Evolutionary conservation across 2,329 filamentous ascomycete genomes (phyloP).

Genomic region (Colletotrichum sidae): DNA sequence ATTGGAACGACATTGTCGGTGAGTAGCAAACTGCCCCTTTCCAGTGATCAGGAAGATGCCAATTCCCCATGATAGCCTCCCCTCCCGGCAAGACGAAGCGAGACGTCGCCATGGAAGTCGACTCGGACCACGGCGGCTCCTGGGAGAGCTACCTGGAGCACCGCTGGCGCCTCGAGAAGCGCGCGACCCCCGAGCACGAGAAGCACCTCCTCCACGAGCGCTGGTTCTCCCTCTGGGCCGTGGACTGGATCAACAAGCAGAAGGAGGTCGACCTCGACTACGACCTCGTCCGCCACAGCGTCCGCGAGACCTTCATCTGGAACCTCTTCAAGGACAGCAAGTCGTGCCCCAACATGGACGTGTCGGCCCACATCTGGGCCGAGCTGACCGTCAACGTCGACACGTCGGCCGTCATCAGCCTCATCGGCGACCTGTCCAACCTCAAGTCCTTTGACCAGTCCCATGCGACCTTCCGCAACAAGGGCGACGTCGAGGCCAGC

Average conservation of each 20-base stretch:
- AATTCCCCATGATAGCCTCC: too few relatives aligned
- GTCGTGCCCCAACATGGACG: slow-evolving; percentile 14
- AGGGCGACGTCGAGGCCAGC: slow-evolving; percentile 25
- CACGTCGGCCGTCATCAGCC: slow-evolving; percentile 25
- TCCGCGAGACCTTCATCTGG: slow-evolving; percentile 14
- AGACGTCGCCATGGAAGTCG: slow-evolving; percentile 12
- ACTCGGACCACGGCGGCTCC: slow-evolving; percentile 23
- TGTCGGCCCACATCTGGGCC: background rate
- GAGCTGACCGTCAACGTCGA: slow-evolving; percentile 30
- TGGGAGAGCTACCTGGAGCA: slow-evolving; percentile 26
- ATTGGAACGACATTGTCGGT: background rate
- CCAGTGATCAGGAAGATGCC: too few relatives aligned
- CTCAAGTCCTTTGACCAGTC: slow-evolving; percentile 28
- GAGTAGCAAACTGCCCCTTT: too few relatives aligned
- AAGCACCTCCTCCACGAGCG: slow-evolving; percentile 36
- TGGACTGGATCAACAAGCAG: slow-evolving; percentile 32
- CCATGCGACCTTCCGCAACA: slow-evolving; percentile 33
- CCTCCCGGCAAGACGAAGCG: background rate
- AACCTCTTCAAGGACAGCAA: slow-evolving; percentile 21
- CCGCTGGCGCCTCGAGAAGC: slow-evolving; percentile 18
- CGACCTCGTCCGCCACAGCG: slow-evolving; percentile 18
- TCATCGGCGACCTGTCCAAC: slow-evolving; percentile 34
- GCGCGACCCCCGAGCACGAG: slow-evolving; percentile 28
- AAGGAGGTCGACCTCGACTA: slow-evolving; percentile 21
- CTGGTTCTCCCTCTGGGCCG: slow-evolving; percentile 32